Evolutionary conservation across 805 yeast genomes (phyloP).

Genomic region (Torulaspora delbrueckii): DNA sequence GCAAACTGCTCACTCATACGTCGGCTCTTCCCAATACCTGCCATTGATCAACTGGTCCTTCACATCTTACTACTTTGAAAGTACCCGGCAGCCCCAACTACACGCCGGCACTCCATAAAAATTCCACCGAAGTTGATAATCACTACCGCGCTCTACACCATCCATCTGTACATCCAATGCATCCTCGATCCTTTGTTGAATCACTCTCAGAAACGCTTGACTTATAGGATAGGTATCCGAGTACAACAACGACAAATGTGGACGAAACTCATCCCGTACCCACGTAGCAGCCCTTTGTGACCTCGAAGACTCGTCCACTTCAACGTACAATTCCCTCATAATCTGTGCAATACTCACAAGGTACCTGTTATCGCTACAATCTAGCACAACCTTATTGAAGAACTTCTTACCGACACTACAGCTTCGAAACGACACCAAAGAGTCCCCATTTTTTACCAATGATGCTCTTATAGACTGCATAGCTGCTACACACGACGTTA

Average conservation of each 20-base stretch:
- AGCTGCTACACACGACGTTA: slow-evolving; percentile 54
- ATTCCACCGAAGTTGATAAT: slow-evolving; percentile 23
- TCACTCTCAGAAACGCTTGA: slow-evolving; percentile 58
- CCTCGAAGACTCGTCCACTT: slow-evolving; percentile 30
- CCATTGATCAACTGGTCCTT: slow-evolving; percentile 71
- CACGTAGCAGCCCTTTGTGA: slow-evolving; percentile 50
- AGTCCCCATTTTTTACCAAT: slow-evolving; percentile 12
- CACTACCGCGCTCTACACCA: slow-evolving; percentile 5
- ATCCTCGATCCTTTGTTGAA: slow-evolving; percentile 62
- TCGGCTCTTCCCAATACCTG: slow-evolving; percentile 48
- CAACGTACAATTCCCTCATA: slow-evolving; percentile 53
- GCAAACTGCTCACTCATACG: slow-evolving; percentile 11
- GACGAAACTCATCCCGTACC: slow-evolving; percentile 55
- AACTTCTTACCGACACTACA: slow-evolving; percentile 28
- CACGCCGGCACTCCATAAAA: slow-evolving; percentile 17
- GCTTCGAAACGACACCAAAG: slow-evolving; percentile 24
- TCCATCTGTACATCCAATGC: slow-evolving; percentile 44
- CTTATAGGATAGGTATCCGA: slow-evolving; percentile 61
- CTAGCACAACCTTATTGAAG: slow-evolving; percentile 29
- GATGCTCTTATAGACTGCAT: slow-evolving; percentile 36
- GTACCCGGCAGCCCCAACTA: slow-evolving; percentile 65
- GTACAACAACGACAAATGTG: slow-evolving; percentile 70
- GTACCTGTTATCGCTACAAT: slow-evolving; percentile 26
- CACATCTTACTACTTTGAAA: slow-evolving; percentile 58
- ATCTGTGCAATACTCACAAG: slow-evolving; percentile 40